phyloP scores from a whole-genome alignment of 2,329 filamentous ascomycete genomes.

The Microdochium paspali region DNA sequence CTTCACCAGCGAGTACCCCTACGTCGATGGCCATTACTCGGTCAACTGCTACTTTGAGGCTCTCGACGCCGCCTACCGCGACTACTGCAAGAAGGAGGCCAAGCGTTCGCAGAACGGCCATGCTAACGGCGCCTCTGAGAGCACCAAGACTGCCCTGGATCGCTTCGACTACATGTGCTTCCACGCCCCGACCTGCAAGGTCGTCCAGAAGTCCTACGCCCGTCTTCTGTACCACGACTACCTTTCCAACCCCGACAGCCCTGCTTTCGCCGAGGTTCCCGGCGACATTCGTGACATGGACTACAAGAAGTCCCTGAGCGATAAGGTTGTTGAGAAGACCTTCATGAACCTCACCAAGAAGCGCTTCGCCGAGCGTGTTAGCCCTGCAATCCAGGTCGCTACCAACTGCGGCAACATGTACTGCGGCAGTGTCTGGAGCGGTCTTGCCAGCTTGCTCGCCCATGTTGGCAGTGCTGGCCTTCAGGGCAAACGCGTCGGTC shows the following conservation, averaged over 20 bases:
- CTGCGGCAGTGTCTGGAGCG: slow-evolving; percentile 66
- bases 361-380: slow-evolving; percentile 69
- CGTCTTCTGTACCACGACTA: slow-evolving; percentile 83
- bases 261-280: slow-evolving; percentile 65
- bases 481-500: slow-evolving; percentile 61
- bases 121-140: slow-evolving; percentile 32
- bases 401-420: slow-evolving; percentile 67
- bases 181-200: slow-evolving; percentile 81
- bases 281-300: slow-evolving; percentile 69
- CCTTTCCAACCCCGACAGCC: slow-evolving; percentile 56
- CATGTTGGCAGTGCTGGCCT: slow-evolving; percentile 53
- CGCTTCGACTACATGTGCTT: slow-evolving; percentile 78
- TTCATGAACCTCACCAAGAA: slow-evolving; percentile 82
- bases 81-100: slow-evolving; percentile 67
- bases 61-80: slow-evolving; percentile 72
- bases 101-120: slow-evolving; percentile 41
- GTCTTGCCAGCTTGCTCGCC: slow-evolving; percentile 60
- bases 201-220: slow-evolving; percentile 77
- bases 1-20: slow-evolving; percentile 77
- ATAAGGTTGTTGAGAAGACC: slow-evolving; percentile 79
- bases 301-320: slow-evolving; percentile 68
- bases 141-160: slow-evolving; percentile 57
- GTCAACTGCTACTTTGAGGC: slow-evolving; percentile 74
- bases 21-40: slow-evolving; percentile 78
- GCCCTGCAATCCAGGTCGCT: slow-evolving; percentile 63